phyloP scores from a whole-genome alignment of 495 filamentous ascomycete species.

The Aspergillus haitiensis region DNA sequence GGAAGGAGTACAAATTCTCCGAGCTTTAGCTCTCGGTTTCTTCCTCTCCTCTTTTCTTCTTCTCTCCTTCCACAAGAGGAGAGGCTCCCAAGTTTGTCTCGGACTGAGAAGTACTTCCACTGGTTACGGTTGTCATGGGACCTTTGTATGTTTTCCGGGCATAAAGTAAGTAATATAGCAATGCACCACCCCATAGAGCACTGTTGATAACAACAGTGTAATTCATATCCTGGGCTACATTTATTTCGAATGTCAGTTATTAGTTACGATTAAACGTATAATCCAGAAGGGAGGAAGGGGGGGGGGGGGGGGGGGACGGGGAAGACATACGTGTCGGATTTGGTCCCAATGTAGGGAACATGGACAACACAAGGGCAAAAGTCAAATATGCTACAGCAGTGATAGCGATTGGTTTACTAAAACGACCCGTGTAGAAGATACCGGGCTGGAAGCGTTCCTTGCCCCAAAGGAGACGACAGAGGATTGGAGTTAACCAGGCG shows the following conservation, averaged over 20 bases:
- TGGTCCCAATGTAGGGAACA: constrained; percentile 61
- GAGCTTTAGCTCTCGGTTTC: too few relatives aligned
- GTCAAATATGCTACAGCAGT: constrained; percentile 54
- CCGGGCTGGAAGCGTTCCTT: constrained; percentile 61
- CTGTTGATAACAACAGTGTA: constrained; percentile 65
- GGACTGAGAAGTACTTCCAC: constrained; percentile 13
- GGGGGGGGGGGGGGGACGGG: too few relatives aligned
- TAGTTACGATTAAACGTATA: neutral
- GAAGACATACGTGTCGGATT: constrained; percentile 48
- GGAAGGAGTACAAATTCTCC: too few relatives aligned
- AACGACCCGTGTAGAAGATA: constrained; percentile 58
- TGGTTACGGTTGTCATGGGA: constrained; percentile 61
- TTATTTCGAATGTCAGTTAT: constrained; percentile 1
- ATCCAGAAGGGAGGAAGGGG: neutral
- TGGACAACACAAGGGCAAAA: constrained; percentile 57
- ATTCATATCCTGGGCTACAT: constrained; percentile 56
- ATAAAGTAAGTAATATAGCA: constrained; percentile 63
- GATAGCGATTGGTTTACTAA: constrained; percentile 55
- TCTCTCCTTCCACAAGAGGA: neutral
- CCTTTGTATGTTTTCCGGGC: constrained; percentile 73
- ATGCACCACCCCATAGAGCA: constrained; percentile 58
- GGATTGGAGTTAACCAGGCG: constrained; percentile 64
- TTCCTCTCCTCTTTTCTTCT: neutral
- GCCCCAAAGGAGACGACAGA: constrained; percentile 63
- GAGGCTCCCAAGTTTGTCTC: constrained; percentile 9